These are phyloP conservation scores for Ustilaginoidea virens DNA, from an alignment of 2,329 filamentous ascomycete species.

Conservation along the genomic window DNA sequence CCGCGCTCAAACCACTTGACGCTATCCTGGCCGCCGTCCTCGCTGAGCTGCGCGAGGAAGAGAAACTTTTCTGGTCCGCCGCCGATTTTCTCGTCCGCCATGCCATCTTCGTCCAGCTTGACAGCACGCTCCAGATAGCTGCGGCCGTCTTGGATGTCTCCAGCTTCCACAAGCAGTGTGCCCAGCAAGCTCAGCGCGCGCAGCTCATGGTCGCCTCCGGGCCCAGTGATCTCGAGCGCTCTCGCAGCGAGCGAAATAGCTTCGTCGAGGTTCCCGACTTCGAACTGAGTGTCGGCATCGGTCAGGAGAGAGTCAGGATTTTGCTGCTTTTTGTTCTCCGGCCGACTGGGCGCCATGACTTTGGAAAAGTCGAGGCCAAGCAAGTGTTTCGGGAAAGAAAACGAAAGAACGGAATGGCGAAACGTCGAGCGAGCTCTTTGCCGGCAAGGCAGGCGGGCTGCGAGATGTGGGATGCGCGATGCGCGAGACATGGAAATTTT, in stretches of 20 bases:
- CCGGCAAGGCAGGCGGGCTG: too few relatives aligned
- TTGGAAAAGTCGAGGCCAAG: not conserved
- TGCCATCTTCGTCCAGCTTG: conserved; percentile 60
- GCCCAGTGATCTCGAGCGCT: conserved; percentile 27
- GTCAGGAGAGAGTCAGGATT: conserved; percentile 16
- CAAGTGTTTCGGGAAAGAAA: not conserved
- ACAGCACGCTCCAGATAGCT: conserved; percentile 59
- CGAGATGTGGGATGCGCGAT: too few relatives aligned
- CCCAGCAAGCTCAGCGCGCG: conserved; percentile 62
- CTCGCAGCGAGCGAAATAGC: conserved; percentile 23
- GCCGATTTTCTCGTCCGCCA: conserved; percentile 52
- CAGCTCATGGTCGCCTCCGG: conserved; percentile 35
- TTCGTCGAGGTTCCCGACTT: conserved; percentile 25
- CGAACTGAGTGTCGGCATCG: conserved; percentile 26
- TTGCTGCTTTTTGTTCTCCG: conserved; percentile 19
- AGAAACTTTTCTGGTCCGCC: conserved; percentile 89
- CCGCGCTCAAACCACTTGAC: conserved; percentile 56
- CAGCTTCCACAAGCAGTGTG: conserved; percentile 68
- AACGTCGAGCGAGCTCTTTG: too few relatives aligned
- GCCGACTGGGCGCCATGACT: conserved; percentile 26
- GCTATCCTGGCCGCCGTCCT: conserved; percentile 50
- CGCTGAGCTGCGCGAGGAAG: conserved; percentile 81
- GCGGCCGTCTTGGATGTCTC: conserved; percentile 63
- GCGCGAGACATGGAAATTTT: too few relatives aligned
- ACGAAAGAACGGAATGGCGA: too few relatives aligned